phyloP scores from a whole-genome alignment of 176 grass and related monocot genomes.

The Cocos nucifera region DNA sequence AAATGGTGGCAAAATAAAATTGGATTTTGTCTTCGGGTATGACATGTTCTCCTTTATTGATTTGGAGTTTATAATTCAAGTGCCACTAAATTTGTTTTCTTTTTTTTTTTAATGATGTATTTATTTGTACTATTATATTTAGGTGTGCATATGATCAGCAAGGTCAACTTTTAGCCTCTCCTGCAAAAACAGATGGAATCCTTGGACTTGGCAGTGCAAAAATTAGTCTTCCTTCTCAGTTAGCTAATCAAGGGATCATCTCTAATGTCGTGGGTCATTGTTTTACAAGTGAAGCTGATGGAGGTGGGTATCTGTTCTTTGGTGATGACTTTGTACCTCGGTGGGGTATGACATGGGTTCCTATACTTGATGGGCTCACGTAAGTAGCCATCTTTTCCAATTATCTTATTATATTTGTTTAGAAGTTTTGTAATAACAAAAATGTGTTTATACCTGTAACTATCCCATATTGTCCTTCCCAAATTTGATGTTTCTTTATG shows the following conservation, averaged over 20 bases:
- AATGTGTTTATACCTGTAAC: background rate
- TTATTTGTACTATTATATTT: slow-evolving; percentile 5
- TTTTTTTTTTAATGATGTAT: slow-evolving; percentile 1
- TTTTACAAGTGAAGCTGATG: slow-evolving; percentile 41
- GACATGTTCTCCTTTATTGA: background rate
- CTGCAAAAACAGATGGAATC: slow-evolving; percentile 59
- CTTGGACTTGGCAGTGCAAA: slow-evolving; percentile 54
- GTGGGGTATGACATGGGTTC: slow-evolving; percentile 83
- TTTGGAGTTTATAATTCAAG: background rate
- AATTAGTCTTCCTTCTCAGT: slow-evolving; percentile 67
- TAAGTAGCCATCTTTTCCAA: slow-evolving; percentile 29
- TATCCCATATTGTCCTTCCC: too few relatives aligned
- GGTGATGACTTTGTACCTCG: slow-evolving; percentile 66
- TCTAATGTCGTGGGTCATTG: slow-evolving; percentile 75
- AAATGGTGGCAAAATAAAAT: slow-evolving; percentile 35
- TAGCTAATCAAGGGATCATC: slow-evolving; percentile 52
- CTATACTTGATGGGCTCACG: slow-evolving; percentile 49
- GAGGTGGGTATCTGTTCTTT: slow-evolving; percentile 74
- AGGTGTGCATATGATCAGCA: slow-evolving; percentile 92
- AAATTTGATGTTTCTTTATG: too few relatives aligned
- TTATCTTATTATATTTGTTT: background rate
- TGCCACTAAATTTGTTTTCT: background rate
- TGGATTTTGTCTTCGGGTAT: slow-evolving; percentile 76
- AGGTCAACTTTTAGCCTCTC: slow-evolving; percentile 48
- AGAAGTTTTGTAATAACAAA: background rate